A percentile compares a stretch with the other conserved stretches of the same genome.
phyloP scores from a whole-genome alignment of 345 rosid genomes.

The Eucalyptus tenuipes region DNA sequence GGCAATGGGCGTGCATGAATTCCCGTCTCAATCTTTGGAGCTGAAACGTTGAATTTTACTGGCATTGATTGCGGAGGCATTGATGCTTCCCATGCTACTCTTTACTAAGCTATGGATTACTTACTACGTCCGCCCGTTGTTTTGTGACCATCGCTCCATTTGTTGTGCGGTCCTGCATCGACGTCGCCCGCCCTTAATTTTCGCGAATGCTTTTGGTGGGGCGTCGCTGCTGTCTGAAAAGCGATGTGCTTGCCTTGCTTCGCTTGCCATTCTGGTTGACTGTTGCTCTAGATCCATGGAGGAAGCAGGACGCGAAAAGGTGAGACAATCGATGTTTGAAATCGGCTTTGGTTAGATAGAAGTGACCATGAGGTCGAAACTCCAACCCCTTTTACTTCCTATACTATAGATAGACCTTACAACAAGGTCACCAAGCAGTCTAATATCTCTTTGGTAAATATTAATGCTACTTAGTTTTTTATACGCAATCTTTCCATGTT shows the following conservation, averaged over 20 bases:
- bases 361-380: neutral
- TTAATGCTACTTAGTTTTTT: neutral
- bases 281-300: neutral
- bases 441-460: neutral
- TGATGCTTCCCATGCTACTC: neutral
- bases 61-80: neutral
- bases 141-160: neutral
- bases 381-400: neutral
- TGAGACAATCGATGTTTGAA: neutral
- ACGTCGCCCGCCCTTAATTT: neutral
- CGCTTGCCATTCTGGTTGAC: neutral
- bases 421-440: neutral
- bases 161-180: neutral
- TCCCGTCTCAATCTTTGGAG: neutral
- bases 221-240: neutral
- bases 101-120: neutral
- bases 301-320: neutral
- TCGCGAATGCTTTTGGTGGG: neutral
- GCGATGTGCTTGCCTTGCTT: neutral
- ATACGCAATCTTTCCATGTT: neutral
- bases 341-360: neutral
- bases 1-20: neutral
- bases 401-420: neutral
- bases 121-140: neutral
- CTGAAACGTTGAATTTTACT: neutral